A percentile compares a stretch with the other conserved stretches of the same genome.
Evolutionary conservation across 2,329 filamentous ascomycete genomes (phyloP).

Genomic region (Triangularia verruculosa): DNA sequence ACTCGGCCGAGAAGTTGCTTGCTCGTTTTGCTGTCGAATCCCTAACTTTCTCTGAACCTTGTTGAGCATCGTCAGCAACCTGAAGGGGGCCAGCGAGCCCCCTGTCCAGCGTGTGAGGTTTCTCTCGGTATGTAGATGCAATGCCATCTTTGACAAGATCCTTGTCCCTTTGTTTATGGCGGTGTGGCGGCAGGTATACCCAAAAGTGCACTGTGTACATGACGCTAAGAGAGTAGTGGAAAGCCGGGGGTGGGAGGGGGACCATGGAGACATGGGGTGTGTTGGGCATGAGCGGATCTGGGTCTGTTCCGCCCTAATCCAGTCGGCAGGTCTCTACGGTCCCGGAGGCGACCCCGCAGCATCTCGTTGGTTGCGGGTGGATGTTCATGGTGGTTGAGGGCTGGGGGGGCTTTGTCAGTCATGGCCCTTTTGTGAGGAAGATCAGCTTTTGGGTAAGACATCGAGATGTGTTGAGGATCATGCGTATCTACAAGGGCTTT

Average conservation of each 20-base stretch:
- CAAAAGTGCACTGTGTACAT: background rate
- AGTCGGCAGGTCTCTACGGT: background rate
- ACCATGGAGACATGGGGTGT: background rate
- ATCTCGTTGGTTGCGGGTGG: background rate
- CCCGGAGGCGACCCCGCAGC: background rate
- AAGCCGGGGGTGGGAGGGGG: background rate
- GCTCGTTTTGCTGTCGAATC: background rate
- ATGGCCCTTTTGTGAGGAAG: background rate
- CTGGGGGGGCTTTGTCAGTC: background rate
- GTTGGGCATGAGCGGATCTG: background rate
- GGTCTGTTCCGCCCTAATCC: background rate
- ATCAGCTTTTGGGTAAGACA: background rate
- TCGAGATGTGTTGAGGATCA: background rate
- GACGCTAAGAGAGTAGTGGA: background rate
- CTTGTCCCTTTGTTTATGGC: background rate
- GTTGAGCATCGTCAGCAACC: background rate
- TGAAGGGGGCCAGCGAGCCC: no score
- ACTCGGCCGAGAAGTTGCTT: slow-evolving; percentile 17
- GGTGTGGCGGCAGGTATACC: slow-evolving; percentile 9
- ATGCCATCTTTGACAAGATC: background rate
- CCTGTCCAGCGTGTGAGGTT: background rate
- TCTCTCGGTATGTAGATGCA: background rate
- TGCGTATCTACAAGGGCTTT: background rate
- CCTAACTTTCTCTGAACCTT: background rate
- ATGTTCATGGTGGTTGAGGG: background rate